Evolutionary conservation across 257 asterid species (phyloP).

Genomic region (Lycium barbarum): DNA sequence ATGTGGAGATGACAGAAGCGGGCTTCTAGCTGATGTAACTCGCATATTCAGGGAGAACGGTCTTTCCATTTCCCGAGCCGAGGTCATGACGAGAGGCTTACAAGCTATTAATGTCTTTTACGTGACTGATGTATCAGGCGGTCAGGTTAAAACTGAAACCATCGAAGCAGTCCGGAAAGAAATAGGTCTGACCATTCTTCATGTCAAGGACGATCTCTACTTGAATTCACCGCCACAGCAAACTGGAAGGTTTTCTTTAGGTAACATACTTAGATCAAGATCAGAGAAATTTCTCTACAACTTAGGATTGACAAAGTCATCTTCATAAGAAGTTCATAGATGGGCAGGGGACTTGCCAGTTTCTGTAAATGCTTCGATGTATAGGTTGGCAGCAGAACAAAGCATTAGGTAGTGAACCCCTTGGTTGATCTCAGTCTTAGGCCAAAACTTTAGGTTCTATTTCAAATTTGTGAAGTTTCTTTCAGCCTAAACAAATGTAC

Average conservation of each 20-base stretch:
- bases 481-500: constrained; percentile 28
- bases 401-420: too few relatives aligned
- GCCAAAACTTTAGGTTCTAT: constrained; percentile 19
- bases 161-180: constrained; percentile 56
- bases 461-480: constrained; percentile 34
- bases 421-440: constrained; percentile 17
- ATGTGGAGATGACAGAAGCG: constrained; percentile 54
- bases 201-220: constrained; percentile 50
- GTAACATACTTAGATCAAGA: constrained; percentile 48
- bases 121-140: constrained; percentile 56
- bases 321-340: constrained; percentile 35
- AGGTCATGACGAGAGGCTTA: constrained; percentile 49
- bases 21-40: constrained; percentile 61
- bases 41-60: constrained; percentile 66
- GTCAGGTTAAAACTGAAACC: constrained; percentile 44
- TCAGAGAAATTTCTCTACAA: constrained; percentile 52
- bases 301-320: constrained; percentile 51
- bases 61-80: constrained; percentile 59
- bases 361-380: constrained; percentile 29
- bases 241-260: constrained; percentile 45
- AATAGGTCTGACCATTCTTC: constrained; percentile 51
- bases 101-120: constrained; percentile 57
- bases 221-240: constrained; percentile 39
- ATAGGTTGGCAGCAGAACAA: neutral
- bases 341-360: neutral